phyloP scores from a whole-genome alignment of 2,329 filamentous ascomycete genomes.

The Curvularia hawaiiensis region DNA sequence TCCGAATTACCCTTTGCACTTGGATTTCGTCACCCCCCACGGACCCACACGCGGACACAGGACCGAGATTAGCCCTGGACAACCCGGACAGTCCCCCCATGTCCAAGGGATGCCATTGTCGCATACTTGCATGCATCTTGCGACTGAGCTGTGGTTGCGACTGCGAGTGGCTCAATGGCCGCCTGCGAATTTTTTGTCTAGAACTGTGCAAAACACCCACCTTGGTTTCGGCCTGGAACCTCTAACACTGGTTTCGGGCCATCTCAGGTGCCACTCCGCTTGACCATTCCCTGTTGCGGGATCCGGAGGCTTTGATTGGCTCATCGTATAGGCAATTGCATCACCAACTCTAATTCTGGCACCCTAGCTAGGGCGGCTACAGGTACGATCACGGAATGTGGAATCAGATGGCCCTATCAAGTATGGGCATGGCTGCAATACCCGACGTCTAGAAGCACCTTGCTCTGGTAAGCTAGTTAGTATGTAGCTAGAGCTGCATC shows the following conservation, averaged over 20 bases:
- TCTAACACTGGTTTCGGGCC: background rate
- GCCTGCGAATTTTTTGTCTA: too few relatives aligned
- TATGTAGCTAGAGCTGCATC: background rate
- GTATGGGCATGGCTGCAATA: too few relatives aligned
- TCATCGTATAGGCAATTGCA: background rate
- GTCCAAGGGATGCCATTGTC: background rate
- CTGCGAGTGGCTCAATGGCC: background rate
- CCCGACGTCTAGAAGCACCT: too few relatives aligned
- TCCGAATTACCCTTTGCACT: conserved; percentile 7
- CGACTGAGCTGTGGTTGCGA: background rate
- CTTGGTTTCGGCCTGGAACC: background rate
- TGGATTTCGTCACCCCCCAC: background rate
- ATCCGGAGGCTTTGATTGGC: background rate
- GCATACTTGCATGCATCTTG: background rate
- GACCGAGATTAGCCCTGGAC: background rate
- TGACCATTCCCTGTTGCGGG: background rate
- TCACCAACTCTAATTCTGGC: background rate
- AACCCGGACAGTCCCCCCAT: background rate
- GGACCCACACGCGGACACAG: background rate
- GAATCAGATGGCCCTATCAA: background rate
- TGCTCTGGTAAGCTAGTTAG: background rate
- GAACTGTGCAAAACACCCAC: background rate
- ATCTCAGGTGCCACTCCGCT: background rate
- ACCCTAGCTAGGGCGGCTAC: background rate
- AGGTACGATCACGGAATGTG: background rate